A percentile compares a stretch with the other conserved stretches of the same genome.
Evolutionary conservation across 73 alveolate species (phyloP).

Genomic region (Blepharisma stoltei): DNA sequence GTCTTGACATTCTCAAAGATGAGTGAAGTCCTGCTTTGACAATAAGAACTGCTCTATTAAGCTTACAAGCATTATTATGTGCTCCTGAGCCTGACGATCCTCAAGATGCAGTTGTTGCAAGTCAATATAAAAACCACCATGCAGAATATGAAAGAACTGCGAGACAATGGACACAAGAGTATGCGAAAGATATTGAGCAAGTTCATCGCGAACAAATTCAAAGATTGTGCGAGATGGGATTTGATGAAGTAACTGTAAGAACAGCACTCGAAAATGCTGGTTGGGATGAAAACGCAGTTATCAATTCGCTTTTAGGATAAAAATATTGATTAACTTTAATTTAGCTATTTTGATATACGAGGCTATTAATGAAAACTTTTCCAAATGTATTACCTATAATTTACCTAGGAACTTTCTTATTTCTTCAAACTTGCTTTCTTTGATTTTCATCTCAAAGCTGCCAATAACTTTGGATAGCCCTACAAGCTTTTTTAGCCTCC

Average conservation of each 20-base stretch:
- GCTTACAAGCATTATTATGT: conserved; percentile 88
- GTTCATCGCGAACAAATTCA: conserved; percentile 62
- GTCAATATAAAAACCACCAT: conserved; percentile 72
- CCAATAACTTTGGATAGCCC: neutral
- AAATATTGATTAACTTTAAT: too few species aligned
- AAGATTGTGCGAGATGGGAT: conserved; percentile 84
- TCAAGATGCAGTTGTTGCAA: conserved; percentile 96
- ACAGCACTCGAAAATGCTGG: conserved; percentile 48
- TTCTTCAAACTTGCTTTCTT: too few species aligned
- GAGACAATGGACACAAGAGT: conserved; percentile 61
- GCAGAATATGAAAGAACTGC: conserved; percentile 74
- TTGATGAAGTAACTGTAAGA: conserved; percentile 61
- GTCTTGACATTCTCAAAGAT: conserved; percentile 86
- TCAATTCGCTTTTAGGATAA: too few species aligned
- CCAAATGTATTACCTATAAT: too few species aligned
- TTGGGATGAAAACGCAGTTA: conserved; percentile 38
- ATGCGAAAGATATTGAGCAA: conserved; percentile 43
- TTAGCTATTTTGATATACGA: too few species aligned
- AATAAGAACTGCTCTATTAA: conserved; percentile 89
- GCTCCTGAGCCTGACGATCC: conserved; percentile 95
- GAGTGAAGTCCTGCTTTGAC: conserved; percentile 97
- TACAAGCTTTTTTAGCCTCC: neutral
- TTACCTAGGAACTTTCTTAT: too few species aligned
- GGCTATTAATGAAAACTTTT: too few species aligned
- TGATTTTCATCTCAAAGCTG: too few species aligned